Evolutionary conservation across 2,329 filamentous ascomycete genomes (phyloP).

Genomic region (Aspergillus sp.): DNA sequence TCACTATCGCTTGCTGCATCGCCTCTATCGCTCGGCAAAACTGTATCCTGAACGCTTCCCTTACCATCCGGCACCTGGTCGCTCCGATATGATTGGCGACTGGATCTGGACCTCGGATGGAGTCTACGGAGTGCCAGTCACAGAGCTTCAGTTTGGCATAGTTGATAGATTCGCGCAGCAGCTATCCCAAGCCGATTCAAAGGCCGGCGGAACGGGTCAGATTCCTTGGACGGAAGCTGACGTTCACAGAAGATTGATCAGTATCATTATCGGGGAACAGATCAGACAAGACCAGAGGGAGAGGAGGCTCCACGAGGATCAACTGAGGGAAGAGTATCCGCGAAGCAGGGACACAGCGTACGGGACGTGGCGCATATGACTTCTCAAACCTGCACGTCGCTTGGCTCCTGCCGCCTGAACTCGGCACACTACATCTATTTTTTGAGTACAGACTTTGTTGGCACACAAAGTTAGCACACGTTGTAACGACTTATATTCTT

Average conservation of each 20-base stretch:
- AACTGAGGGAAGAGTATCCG: constrained; percentile 1
- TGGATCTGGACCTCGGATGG: constrained; percentile 48
- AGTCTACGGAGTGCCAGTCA: constrained; percentile 42
- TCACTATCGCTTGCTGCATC: constrained; percentile 42
- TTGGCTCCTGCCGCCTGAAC: constrained; percentile 6
- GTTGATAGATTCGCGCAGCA: constrained; percentile 44
- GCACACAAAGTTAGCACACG: background rate
- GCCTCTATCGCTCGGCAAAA: constrained; percentile 43
- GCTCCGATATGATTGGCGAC: constrained; percentile 43
- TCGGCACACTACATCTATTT: background rate
- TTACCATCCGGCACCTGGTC: constrained; percentile 37
- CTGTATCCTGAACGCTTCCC: constrained; percentile 39
- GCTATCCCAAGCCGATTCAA: constrained; percentile 36
- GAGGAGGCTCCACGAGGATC: constrained; percentile 25
- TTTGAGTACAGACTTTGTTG: constrained; percentile 4
- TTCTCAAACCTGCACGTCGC: constrained; percentile 1
- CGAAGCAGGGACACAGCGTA: constrained; percentile 22
- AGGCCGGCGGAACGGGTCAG: constrained; percentile 39
- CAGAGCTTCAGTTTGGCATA: constrained; percentile 45
- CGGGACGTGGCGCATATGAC: constrained; percentile 31
- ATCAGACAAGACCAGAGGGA: constrained; percentile 44
- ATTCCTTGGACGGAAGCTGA: constrained; percentile 49
- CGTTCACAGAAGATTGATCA: constrained; percentile 46
- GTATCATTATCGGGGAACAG: constrained; percentile 50
- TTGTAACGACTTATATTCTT: constrained; percentile 18